Base-by-base conservation (phyloP, 768 basidiomycete genomes). In the Leccinellum albellum region DNA sequence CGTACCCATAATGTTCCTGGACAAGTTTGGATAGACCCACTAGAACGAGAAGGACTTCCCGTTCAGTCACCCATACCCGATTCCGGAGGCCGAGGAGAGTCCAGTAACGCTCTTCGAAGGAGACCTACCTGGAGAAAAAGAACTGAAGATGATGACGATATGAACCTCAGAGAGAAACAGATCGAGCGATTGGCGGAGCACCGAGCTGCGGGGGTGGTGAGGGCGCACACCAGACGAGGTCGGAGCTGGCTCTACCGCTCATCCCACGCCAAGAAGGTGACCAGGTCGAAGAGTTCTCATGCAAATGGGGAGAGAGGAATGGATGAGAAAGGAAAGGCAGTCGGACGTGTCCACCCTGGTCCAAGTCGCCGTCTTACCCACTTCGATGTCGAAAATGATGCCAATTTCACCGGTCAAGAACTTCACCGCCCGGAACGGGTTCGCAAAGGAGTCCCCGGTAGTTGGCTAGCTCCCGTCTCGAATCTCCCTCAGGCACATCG, bases 31-130 rank as follows among this genome's bases (percentile, higher is more conserved):
- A 85, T 90, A 62, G 82, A 82, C 53, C 79, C 82, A 0, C 69
- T 78, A 49, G 89, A 91, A 68, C 80, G 77, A 49, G 84, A 82
- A 37, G 89, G 89, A 0, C 68, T 91, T 26, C 84, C 84, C 0
- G 76, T 37, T 63, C 76, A 13, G 65, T 69, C 40, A 65, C 75
- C 40, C 63, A 75, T 58, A 49, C 65, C 60, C 28, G 44, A 24
- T 14, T 1, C 7, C 17, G 51, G 50, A 31, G 46, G 33, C 31
- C 23, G 46, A 37, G 50, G 35, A 37, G 48, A 54, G 12, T 9
- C 14, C 1, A 50, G 50, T 1, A 55, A 23, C 8, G 1, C 40
- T 10, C 50, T 67, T n/a, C 56, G 66, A 51, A 58, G 64, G 31
- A 62, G 62, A 57, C 55, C 57, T 14, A 65, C 60, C 1, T 56